Conservation (phyloP, 2,329 filamentous ascomycete species). For the Ceratocystis smalleyi region DNA sequence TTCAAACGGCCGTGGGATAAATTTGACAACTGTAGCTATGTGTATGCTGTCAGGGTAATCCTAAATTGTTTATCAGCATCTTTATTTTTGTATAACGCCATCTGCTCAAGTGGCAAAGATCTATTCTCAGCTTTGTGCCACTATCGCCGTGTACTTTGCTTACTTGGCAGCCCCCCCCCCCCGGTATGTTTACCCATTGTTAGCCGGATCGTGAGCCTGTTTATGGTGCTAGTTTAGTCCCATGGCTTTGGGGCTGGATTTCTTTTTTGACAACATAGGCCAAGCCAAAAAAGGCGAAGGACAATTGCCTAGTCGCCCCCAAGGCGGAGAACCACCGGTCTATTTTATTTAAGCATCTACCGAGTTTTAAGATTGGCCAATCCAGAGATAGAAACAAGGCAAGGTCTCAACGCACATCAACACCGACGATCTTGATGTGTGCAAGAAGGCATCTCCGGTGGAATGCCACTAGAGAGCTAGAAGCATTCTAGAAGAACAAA, state of each 20-base stretch:
- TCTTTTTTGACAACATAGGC: not conserved
- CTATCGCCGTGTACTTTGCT: not conserved
- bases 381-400: not conserved
- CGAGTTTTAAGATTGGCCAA: not conserved
- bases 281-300: not conserved
- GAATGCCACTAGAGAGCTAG: not conserved
- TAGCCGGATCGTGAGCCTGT: not conserved
- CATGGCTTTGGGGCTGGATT: not conserved
- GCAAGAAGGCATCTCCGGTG: not conserved
- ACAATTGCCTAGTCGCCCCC: not conserved
- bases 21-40: not conserved
- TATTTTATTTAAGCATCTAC: constrained; percentile 4
- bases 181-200: not conserved
- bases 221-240: not conserved
- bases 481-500: not conserved
- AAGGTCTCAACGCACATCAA: not conserved
- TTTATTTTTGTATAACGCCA: not conserved
- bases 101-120: not conserved
- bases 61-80: not conserved
- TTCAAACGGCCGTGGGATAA: not conserved
- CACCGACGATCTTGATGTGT: not conserved
- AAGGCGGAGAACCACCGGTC: not conserved
- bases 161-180: not conserved
- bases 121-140: constrained; percentile 3
- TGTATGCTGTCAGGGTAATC: not conserved